Evolutionary conservation across 805 yeast genomes (phyloP), one percentile per base, ranked within the genome.

Genomic region (Schwanniomyces polymorphus): DNA sequence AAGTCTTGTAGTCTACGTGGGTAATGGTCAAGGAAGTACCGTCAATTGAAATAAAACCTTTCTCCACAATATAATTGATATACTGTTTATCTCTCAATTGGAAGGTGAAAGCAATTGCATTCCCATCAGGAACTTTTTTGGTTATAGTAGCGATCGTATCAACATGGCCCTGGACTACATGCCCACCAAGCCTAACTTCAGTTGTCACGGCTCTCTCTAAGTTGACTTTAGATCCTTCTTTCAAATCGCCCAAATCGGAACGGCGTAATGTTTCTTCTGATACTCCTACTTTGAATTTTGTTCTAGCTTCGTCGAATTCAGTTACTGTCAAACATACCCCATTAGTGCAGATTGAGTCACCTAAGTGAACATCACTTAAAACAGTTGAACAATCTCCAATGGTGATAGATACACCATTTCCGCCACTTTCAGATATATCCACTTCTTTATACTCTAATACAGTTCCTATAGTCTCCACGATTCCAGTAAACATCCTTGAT

Each of bases 81-180:
- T 81, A 76, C 42, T 80, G 76, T 16, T 63, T 56, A 50, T 90
- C 94, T 48, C 86, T 74, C 44, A 90, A 75, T 64, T 81, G 66
- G 67, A 92, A 91, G 3, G 88, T 86, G 63, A 83, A 86, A 3
- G 85, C 75, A 28, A 90, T 71, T 0, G 98, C 85, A 64, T 90
- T 88, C 1, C 83, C 86, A 59, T 91, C 97, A 1, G 79, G 68
- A 8, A 54, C 66, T 25, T 67, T 75, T 0, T 67, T 64, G 1
- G 78, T 75, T 34, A 92, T 85, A 29, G 63, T 65, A 2, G 97
- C 97, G 29, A 85, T 77, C 0, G 97, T 88, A 64, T 94, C 99
- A 26, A 94, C 90, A 70, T 94, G 99, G 5, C 99, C 99, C 60
- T 94, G 99, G 2, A 94, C 99, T 53, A 92, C 81, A 66, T 94